Base-by-base conservation (phyloP, 1,284 basidiomycete genomes). In the Papiliotrema flavescens region DNA sequence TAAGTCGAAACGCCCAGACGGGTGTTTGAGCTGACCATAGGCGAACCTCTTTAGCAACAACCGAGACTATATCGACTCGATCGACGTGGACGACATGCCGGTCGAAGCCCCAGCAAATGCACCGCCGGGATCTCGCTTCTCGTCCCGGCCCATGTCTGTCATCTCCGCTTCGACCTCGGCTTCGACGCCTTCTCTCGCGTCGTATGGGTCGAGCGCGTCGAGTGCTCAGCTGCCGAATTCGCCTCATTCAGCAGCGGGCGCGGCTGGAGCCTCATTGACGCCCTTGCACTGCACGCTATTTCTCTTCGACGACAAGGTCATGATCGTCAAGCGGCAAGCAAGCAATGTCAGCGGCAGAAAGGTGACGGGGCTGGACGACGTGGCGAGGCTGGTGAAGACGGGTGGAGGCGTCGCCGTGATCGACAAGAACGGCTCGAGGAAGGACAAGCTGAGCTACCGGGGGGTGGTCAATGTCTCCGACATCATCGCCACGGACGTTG, bases 231-330 rank as follows among this genome's bases (percentile, higher is more conserved):
- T 82, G 71, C 26, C 80, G 72, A 45, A 82, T 79, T 60, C 88
- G 71, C 65, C 65, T 11, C 42, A 50, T 23, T 36, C 42, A 7
- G 37, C 44, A 20, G 19, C 23, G 3, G 37, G 37, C 14, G 36
- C 24, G 7, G 23, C 46, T 7, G 20, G 45, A 17, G 13, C 40
- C 5, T 32, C 40, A 19, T 20, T 57, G 9, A 43, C 57, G 2
- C 47, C 76, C 3, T 80, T 98, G 11, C 88, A 90, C 65, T 94
- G 90, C 73, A 90, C 89, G 0, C 79, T 99, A 35, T 90, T 98
- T 73, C 80, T 99, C 40, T 98, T 99, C 68, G 89, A 95, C 65
- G 96, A 98, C 77, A 90, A 91, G 67, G 79, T 99, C 28, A 83
- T 97, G 69, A 85, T 99, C 57, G 87, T 87, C 50, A 98, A 98